Percentiles rank a stretch among this genome's conserved stretches.
phyloP scores from a whole-genome alignment of 768 basidiomycete species.

The Mycena belliarum region DNA sequence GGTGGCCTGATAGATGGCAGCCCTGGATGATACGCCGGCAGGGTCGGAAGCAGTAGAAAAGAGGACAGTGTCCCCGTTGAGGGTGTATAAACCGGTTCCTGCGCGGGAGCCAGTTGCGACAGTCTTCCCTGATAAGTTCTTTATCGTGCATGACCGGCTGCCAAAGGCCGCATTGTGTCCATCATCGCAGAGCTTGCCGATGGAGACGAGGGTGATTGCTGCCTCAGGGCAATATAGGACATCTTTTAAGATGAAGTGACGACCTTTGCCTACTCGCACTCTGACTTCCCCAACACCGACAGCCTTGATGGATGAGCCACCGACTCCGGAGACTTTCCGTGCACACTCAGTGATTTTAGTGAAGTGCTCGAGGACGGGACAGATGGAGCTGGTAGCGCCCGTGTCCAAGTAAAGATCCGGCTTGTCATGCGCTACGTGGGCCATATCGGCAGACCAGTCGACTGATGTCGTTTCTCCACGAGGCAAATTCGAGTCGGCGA shows the following conservation, averaged over 20 bases:
- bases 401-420: constrained; percentile 1
- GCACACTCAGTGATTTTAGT: neutral
- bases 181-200: constrained; percentile 2
- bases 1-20: neutral
- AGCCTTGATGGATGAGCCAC: neutral
- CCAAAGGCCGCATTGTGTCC: neutral
- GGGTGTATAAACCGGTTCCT: neutral
- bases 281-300: neutral
- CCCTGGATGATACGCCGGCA: neutral
- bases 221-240: constrained; percentile 1
- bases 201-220: neutral
- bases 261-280: neutral
- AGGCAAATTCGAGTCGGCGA: neutral
- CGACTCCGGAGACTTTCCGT: neutral
- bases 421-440: too few relatives aligned
- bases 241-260: neutral
- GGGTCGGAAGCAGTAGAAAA: neutral
- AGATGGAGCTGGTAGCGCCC: constrained; percentile 3
- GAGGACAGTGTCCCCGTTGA: neutral
- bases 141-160: neutral
- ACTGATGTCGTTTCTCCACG: neutral
- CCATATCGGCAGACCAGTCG: too few relatives aligned
- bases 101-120: neutral
- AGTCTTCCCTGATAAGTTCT: neutral
- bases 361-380: neutral